Evolutionary conservation across 2,329 filamentous ascomycete species (phyloP), one percentile per base, ranked within the genome.

Genomic region (Tolypocladium inflatum): DNA sequence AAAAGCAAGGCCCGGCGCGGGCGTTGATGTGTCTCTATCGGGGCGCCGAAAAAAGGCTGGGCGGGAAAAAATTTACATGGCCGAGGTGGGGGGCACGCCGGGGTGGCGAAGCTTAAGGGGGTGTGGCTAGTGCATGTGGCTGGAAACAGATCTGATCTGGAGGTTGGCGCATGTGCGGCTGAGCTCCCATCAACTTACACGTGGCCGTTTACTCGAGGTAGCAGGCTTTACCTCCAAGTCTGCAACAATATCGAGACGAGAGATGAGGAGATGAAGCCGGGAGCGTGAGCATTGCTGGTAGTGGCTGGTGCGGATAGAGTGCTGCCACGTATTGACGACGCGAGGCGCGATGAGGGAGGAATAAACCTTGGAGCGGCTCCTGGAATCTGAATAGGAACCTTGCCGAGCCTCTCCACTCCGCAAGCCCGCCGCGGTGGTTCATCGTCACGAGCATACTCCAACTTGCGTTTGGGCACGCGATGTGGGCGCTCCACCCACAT

Each of bases 21-120:
- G 66, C 63, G 67, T 67, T 64, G 66, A 71, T 67, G 69, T 75
- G 70, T 66, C 57, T 65, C 64, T 75, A 75, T 64, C 73, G 72
- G 72, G 71, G 73, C 63, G 65, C 55, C 45, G 54, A 59, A 63
- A 63, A 67, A 67, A 62, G 66, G 66, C 65, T 64, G 64, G 65
- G 64, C 57, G 60, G 57, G 58, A 58, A 67, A 72, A 73, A 73
- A 69, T 69, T 70, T 68, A 68, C 68, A 69, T 72, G 66, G 64
- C 66, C 67, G 64, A 62, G 66, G 58, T 61, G 53, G 57, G 54
- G 48, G n/a, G 13, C 1, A 38, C 17, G 39, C 15, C 66, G 62
- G 50, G 42, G 30, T 48, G 50, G 26, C 33, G 19, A 13, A 2
- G 48, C 23, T 58, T 58, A 60, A 54, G 33, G 58, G 57, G 45